phyloP scores from a whole-genome alignment of 306 rosid genomes.

The Begonia peltatifolia region DNA sequence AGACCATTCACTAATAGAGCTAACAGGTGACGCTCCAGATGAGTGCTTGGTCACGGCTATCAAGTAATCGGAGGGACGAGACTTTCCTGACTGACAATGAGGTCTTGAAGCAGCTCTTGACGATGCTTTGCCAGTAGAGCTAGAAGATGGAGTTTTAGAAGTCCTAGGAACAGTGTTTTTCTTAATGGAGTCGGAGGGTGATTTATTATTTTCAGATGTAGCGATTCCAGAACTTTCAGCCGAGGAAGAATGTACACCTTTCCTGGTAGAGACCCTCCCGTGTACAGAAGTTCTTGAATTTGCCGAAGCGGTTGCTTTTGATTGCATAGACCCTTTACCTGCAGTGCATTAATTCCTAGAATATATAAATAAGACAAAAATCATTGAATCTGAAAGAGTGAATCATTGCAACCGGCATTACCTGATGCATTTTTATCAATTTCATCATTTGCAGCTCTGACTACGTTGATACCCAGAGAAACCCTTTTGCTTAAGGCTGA shows the following conservation, averaged over 20 bases:
- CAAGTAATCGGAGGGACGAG: conserved; percentile 26
- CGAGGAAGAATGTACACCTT: conserved; percentile 27
- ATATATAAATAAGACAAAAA: not conserved
- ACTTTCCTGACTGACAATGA: conserved; percentile 26
- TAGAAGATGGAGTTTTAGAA: conserved; percentile 28
- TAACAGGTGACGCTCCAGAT: conserved; percentile 63
- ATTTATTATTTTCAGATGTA: conserved; percentile 31
- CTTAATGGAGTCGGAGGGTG: conserved; percentile 29
- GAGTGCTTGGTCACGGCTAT: conserved; percentile 35
- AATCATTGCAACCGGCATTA: conserved; percentile 25
- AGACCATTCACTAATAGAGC: conserved; percentile 89
- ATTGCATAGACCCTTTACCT: conserved; percentile 37
- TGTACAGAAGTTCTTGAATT: conserved; percentile 26
- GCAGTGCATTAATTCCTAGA: conserved; percentile 15
- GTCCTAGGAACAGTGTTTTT: conserved; percentile 24
- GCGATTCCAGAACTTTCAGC: conserved; percentile 19
- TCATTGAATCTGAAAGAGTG: conserved; percentile 5
- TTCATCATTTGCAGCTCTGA: conserved; percentile 28
- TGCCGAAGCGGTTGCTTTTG: conserved; percentile 29
- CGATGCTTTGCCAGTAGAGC: conserved; percentile 31
- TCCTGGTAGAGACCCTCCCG: conserved; percentile 9
- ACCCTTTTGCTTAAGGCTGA: conserved; percentile 46
- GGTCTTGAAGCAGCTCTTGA: conserved; percentile 29
- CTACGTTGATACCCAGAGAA: conserved; percentile 33
- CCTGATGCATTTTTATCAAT: conserved; percentile 34